phyloP scores from a whole-genome alignment of 805 yeast genomes.

The Priceomyces medius region DNA sequence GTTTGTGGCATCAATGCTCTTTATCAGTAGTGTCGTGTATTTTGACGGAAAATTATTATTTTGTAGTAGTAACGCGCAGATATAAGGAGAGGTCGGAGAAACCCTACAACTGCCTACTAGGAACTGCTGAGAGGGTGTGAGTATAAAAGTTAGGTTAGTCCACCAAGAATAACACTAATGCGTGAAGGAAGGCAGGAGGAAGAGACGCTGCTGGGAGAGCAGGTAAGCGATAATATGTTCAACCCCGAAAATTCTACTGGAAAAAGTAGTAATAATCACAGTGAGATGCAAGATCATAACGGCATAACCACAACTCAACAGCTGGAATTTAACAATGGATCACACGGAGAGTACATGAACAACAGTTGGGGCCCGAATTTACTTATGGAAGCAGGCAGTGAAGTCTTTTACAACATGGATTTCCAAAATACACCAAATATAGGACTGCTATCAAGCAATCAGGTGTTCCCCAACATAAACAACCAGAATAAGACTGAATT shows the following conservation, averaged over 20 bases:
- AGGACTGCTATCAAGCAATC: background rate
- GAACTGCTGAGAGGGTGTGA: background rate
- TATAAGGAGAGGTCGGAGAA: background rate
- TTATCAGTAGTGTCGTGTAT: background rate
- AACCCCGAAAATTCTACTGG: too few relatives aligned
- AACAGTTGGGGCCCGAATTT: conserved; percentile 34
- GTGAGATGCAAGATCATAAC: background rate
- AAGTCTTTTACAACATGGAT: conserved; percentile 34
- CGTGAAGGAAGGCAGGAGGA: background rate
- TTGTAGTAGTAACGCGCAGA: background rate
- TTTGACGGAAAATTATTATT: background rate
- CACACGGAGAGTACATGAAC: background rate
- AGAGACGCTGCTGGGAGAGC: background rate
- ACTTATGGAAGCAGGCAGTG: conserved; percentile 30
- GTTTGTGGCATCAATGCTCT: conserved; percentile 1
- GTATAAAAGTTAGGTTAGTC: background rate
- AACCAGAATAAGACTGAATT: background rate
- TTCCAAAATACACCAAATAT: conserved; percentile 12
- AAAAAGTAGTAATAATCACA: background rate
- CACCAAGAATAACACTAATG: background rate
- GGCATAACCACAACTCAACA: background rate
- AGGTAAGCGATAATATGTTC: background rate
- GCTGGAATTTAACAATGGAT: background rate
- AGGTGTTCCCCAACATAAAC: conserved; percentile 4
- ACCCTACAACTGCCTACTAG: background rate